phyloP scores from a whole-genome alignment of 768 basidiomycete genomes.

The Suillus alpinus region DNA sequence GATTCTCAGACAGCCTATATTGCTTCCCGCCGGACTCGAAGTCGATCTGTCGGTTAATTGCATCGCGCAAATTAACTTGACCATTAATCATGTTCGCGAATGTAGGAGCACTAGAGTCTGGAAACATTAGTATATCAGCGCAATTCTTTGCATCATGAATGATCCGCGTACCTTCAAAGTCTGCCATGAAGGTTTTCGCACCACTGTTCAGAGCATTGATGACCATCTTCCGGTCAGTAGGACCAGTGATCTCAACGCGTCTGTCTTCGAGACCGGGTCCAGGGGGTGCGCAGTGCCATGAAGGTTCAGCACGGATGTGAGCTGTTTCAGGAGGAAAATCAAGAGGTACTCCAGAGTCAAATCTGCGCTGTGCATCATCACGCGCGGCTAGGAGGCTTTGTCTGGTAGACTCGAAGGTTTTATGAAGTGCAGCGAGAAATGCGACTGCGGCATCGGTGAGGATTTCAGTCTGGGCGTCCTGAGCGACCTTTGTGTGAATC shows the following conservation, averaged over 20 bases:
- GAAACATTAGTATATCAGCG: constrained; percentile 5
- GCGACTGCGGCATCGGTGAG: constrained; percentile 82
- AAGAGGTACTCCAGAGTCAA: constrained; percentile 75
- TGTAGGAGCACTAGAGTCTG: constrained; percentile 92
- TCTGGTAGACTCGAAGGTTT: constrained; percentile 88
- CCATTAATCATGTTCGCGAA: constrained; percentile 91
- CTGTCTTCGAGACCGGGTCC: constrained; percentile 93
- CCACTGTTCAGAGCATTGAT: constrained; percentile 95
- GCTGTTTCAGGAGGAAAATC: constrained; percentile 90
- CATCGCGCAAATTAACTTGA: constrained; percentile 93
- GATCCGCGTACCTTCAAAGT: constrained; percentile 79
- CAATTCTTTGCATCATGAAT: no score
- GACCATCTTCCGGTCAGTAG: constrained; percentile 98
- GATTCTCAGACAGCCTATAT: constrained; percentile 87
- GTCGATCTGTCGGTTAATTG: constrained; percentile 83
- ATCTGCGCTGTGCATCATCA: constrained; percentile 72
- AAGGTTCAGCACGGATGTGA: constrained; percentile 81
- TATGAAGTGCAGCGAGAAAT: constrained; percentile 88
- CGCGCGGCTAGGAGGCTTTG: constrained; percentile 78
- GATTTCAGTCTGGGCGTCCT: constrained; percentile 70
- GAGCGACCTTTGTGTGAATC: constrained; percentile 61
- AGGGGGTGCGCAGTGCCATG: constrained; percentile 91
- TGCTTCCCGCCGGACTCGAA: constrained; percentile 84
- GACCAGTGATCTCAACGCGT: constrained; percentile 96
- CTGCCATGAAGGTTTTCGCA: constrained; percentile 98